Percentiles rank a stretch among this genome's conserved stretches.
phyloP scores from a whole-genome alignment of 805 yeast genomes.

The Kodamaea sagamina region DNA sequence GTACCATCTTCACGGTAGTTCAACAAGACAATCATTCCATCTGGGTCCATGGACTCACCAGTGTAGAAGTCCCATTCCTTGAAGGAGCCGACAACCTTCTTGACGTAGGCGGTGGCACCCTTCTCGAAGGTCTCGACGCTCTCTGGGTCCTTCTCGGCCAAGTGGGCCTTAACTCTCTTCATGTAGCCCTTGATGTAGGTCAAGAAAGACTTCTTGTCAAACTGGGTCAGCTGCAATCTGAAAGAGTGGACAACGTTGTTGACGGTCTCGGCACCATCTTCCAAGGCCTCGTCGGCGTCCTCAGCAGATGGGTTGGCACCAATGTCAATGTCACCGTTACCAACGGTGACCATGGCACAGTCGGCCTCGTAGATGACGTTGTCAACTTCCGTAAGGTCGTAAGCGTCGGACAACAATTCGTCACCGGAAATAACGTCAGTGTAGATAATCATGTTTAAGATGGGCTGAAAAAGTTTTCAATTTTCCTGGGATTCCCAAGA shows the following conservation, averaged over 20 bases:
- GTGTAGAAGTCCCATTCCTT: slow-evolving; percentile 99
- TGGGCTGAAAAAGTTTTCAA: slow-evolving; percentile 10
- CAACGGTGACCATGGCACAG: slow-evolving; percentile 88
- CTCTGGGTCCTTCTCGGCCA: slow-evolving; percentile 89
- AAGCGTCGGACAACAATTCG: slow-evolving; percentile 97
- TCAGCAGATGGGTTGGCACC: slow-evolving; percentile 99
- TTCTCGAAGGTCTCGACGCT: slow-evolving; percentile 87
- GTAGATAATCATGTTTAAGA: slow-evolving; percentile 41
- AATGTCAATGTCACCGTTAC: slow-evolving; percentile 92
- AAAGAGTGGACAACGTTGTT: slow-evolving; percentile 98
- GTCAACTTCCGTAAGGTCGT: slow-evolving; percentile 84
- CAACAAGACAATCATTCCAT: slow-evolving; percentile 95
- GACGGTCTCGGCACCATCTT: slow-evolving; percentile 85
- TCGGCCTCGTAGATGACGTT: slow-evolving; percentile 95
- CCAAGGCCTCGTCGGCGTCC: slow-evolving; percentile 81
- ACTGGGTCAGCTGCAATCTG: slow-evolving; percentile 93
- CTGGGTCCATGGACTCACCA: slow-evolving; percentile 99
- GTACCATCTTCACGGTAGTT: slow-evolving; percentile 99
- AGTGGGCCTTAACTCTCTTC: slow-evolving; percentile 91
- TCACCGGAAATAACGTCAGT: slow-evolving; percentile 87
- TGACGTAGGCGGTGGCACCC: slow-evolving; percentile 95
- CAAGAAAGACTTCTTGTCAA: slow-evolving; percentile 97
- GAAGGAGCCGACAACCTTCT: slow-evolving; percentile 94
- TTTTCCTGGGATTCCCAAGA: slow-evolving; percentile 5
- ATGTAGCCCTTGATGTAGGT: slow-evolving; percentile 98